These are phyloP conservation scores for Oryza officinalis DNA, from an alignment of 176 grass and related monocot genomes.

Conservation along the genomic window DNA sequence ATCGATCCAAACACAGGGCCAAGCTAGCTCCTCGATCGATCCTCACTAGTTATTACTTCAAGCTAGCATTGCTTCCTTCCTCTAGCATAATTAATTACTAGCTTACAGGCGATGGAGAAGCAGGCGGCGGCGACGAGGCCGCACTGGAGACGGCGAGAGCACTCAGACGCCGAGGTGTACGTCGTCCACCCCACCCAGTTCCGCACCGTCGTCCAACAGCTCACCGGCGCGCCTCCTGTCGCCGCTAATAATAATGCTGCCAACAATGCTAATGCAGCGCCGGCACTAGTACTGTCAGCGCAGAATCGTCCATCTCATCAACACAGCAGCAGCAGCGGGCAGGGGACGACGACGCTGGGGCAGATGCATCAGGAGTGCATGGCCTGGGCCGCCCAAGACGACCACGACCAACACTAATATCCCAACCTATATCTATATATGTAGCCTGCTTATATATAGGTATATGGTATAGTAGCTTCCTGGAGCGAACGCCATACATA, in stretches of 20 bases:
- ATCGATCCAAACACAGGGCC: too few species aligned
- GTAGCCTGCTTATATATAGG: too few species aligned
- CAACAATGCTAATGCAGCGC: background rate
- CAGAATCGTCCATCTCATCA: too few species aligned
- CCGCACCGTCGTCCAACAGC: conserved; percentile 48
- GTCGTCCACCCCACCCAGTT: conserved; percentile 41
- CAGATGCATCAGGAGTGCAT: conserved; percentile 38
- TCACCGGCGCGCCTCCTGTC: conserved; percentile 30
- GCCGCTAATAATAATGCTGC: background rate
- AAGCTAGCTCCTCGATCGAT: too few species aligned
- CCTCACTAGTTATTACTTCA: too few species aligned
- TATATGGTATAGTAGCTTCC: background rate
- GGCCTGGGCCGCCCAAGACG: conserved; percentile 28
- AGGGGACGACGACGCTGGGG: conserved; percentile 17
- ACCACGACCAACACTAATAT: background rate
- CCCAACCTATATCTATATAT: too few species aligned
- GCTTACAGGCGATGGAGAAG: background rate
- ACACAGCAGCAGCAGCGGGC: background rate
- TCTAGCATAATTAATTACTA: too few species aligned
- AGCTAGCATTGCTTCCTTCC: too few species aligned
- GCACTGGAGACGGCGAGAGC: conserved; percentile 48
- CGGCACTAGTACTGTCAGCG: background rate
- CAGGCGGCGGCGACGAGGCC: background rate
- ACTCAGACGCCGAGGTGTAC: conserved; percentile 37
- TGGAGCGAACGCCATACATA: background rate